Conservation (phyloP, 306 rosid genomes). For the Trifolium repens region DNA sequence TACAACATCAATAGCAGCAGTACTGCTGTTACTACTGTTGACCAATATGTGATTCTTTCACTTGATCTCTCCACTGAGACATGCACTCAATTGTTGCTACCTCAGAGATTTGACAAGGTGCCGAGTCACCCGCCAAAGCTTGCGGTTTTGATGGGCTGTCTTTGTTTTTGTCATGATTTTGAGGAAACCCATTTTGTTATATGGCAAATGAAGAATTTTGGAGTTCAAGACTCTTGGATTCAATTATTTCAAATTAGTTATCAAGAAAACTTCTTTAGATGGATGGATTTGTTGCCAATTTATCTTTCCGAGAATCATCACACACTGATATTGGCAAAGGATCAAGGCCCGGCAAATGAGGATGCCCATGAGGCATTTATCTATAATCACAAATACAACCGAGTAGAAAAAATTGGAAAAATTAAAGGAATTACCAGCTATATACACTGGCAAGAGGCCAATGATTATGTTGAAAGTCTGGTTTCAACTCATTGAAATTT, state of each 20-base stretch:
- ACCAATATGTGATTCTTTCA: slow-evolving; percentile 3
- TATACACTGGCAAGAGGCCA: neutral
- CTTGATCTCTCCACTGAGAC: slow-evolving; percentile 5
- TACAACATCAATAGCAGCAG: neutral
- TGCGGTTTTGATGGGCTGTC: neutral
- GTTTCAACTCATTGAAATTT: neutral
- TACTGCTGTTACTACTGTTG: neutral
- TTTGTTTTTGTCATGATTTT: neutral
- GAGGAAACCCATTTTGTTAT: neutral
- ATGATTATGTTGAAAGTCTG: neutral
- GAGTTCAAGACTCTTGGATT: neutral
- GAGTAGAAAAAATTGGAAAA: neutral
- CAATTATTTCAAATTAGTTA: neutral
- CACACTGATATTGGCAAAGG: neutral
- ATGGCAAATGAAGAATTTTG: neutral
- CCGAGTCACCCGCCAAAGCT: neutral
- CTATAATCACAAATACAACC: neutral
- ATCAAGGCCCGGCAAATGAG: no score
- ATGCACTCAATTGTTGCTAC: neutral
- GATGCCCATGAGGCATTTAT: neutral
- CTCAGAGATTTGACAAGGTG: neutral
- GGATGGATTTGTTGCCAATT: neutral
- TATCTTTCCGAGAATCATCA: neutral
- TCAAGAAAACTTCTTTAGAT: no score
- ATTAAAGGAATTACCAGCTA: neutral